Evolutionary conservation across 1,284 basidiomycete genomes (phyloP), one percentile per base, ranked within the genome.

Genomic region (Neotropicomus parvogracilis): DNA sequence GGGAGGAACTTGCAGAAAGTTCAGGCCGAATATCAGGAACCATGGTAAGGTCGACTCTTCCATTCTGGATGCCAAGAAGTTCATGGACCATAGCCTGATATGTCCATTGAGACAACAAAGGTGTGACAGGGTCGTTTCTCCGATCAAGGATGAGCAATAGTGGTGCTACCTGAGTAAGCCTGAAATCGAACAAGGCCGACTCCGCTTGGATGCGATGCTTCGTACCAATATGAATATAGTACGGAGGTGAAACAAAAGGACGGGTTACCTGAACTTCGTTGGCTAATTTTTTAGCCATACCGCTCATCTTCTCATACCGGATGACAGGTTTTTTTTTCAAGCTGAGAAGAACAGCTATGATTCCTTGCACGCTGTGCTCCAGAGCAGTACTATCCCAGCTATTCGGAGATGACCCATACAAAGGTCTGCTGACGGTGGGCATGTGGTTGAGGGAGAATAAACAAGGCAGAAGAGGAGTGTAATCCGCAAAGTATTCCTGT

Each of bases 81-180:
- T 99, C 97, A 62, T 99, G 97, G 0, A 98, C 95, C 95, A 99
- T 98, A 1, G 97, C 97, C 68, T 99, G 95, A 70, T 99, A 99
- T 12, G 97, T 99, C 97, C 97, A 99, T 68, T 97, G 97, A 1
- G 91, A 91, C 24, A 99, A 76, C n/a, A 99, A 71, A 4, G 97
- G 97, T 0, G 97, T 99, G 13, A 99, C 93, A 3, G 97, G 97
- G 65, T 99, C 97, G 68, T 97, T 97, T 54, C 95, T 76, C 48
- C 97, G 80, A 71, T 99, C 97, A 48, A 91, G 75, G 55, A 90
- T 87, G 42, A 91, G 75, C 16, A 91, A 70, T 34, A 90, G 61
- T 10, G 89, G 88, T 2, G 86, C 77, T 9, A 86, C 78, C 69
- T 89, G 86, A 3, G 85, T 87, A 43, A 79, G 70, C 37, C 87